Percentiles rank a stretch among this genome's conserved stretches.
phyloP scores from a whole-genome alignment of 331 rosid genomes.

The Quercus lobata region DNA sequence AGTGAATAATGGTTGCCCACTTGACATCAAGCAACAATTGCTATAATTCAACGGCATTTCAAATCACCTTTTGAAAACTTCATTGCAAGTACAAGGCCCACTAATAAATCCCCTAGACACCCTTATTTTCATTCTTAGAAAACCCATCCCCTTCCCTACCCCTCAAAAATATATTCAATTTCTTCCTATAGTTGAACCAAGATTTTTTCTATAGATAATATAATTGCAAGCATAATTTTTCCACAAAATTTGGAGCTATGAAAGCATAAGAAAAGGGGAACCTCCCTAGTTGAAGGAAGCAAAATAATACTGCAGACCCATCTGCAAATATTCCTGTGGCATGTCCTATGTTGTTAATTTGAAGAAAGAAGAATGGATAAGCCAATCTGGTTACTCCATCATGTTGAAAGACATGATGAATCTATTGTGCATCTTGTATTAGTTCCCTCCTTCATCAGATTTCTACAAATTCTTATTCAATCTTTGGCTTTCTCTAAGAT shows the following conservation, averaged over 20 bases:
- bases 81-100: not conserved
- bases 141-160: not conserved
- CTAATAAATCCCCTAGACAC: not conserved
- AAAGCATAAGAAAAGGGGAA: not conserved
- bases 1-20: not conserved
- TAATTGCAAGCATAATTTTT: not conserved
- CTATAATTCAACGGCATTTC: not conserved
- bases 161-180: not conserved
- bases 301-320: not conserved
- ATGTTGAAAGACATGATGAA: not conserved
- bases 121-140: not conserved
- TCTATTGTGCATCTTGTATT: not conserved
- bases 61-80: not conserved
- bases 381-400: not conserved
- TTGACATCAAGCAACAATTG: not conserved
- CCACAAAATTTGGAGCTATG: not conserved
- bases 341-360: not conserved
- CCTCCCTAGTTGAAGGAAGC: not conserved
- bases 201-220: not conserved
- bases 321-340: not conserved
- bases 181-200: not conserved
- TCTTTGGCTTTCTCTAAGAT: not conserved
- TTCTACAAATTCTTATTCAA: not conserved
- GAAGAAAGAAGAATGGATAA: not conserved
- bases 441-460: not conserved